phyloP scores from a whole-genome alignment of 108 stramenopile species.

The Nitzschia palea region DNA sequence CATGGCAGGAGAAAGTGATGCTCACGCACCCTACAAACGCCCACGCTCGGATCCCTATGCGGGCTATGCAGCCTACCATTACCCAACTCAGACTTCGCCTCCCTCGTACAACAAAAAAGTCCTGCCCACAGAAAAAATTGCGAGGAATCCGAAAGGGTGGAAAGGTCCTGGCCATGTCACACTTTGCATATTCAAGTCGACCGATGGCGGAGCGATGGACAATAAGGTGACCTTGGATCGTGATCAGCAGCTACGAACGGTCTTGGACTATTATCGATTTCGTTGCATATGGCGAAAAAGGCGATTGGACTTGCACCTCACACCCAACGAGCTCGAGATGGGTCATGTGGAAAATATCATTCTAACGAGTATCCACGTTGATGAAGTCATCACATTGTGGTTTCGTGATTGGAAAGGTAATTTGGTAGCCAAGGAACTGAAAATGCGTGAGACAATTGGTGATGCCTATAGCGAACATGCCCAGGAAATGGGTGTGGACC shows the following conservation, averaged over 20 bases:
- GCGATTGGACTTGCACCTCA: neutral
- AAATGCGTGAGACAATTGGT: neutral
- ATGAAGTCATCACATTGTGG: neutral
- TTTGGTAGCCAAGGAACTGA: neutral
- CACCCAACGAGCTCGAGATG: conserved; percentile 1
- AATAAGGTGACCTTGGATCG: conserved; percentile 6
- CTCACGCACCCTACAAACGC: neutral
- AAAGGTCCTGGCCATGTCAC: neutral
- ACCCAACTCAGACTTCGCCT: too few species aligned
- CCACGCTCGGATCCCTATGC: neutral
- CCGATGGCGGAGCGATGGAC: conserved; percentile 5
- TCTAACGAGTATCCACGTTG: neutral
- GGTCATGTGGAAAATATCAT: neutral
- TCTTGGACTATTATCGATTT: neutral
- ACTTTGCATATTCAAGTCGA: neutral
- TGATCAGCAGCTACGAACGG: neutral
- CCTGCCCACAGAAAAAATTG: neutral
- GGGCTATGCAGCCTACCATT: too few species aligned
- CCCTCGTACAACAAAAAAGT: neutral
- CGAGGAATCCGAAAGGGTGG: neutral
- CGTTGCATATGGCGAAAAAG: neutral
- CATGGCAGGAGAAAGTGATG: neutral
- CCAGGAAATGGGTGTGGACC: neutral
- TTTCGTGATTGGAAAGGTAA: neutral
- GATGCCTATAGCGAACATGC: neutral